A percentile compares a stretch with the other conserved stretches of the same genome.
These are phyloP conservation scores for Mycena capillaripes DNA, from an alignment of 768 basidiomycete species.

Conservation along the genomic window DNA sequence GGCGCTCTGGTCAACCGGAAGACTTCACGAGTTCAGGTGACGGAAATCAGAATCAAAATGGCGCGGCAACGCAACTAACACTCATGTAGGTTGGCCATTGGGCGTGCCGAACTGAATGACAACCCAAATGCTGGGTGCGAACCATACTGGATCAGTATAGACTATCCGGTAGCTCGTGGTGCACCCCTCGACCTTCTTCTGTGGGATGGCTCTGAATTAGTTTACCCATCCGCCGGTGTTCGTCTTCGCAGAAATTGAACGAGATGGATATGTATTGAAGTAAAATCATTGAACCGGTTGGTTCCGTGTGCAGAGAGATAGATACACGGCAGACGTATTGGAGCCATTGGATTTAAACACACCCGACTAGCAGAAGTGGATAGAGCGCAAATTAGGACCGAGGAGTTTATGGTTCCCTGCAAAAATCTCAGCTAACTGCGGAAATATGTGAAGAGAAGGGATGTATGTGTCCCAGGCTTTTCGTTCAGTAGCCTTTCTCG, in stretches of 20 bases:
- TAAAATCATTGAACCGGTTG: too few species aligned
- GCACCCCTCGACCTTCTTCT: slow-evolving; percentile 53
- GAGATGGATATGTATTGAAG: neutral
- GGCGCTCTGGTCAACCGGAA: slow-evolving; percentile 54
- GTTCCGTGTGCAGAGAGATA: too few species aligned
- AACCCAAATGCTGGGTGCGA: slow-evolving; percentile 48
- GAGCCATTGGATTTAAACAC: too few species aligned
- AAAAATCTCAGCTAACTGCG: too few species aligned
- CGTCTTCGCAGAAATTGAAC: slow-evolving; percentile 22
- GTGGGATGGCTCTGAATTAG: slow-evolving; percentile 49
- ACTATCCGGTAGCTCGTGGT: slow-evolving; percentile 44
- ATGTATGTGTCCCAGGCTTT: too few species aligned
- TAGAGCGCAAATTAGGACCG: too few species aligned
- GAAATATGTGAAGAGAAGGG: too few species aligned
- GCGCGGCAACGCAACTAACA: neutral
- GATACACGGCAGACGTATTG: too few species aligned
- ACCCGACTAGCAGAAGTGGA: too few species aligned
- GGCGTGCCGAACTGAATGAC: slow-evolving; percentile 44
- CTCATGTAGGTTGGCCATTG: slow-evolving; percentile 45
- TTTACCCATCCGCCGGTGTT: slow-evolving; percentile 53
- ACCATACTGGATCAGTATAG: slow-evolving; percentile 52
- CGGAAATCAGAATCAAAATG: neutral
- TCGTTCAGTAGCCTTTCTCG: too few species aligned
- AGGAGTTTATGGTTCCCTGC: too few species aligned
- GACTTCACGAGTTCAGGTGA: slow-evolving; percentile 55